Base-by-base conservation (phyloP, 2,329 filamentous ascomycete species). In the Catunica adiposa region DNA sequence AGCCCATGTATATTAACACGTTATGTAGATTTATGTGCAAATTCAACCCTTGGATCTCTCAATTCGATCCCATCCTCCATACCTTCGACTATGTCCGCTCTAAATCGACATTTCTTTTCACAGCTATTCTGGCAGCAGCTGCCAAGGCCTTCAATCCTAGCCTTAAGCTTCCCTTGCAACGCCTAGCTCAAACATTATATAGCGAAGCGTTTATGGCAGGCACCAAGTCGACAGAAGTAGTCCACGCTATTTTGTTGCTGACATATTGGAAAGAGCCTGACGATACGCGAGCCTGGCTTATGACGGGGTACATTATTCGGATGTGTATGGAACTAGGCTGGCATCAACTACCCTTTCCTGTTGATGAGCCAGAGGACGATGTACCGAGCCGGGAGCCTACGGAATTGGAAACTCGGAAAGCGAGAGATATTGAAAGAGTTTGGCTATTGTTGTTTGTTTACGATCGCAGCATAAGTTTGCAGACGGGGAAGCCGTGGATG, bases 211-310 rank as follows among this genome's bases (percentile, higher is more conserved):
- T 71, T 42, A 60, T 62, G 2, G 60, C 61, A 1, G 69, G 68
- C 15, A 59, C 57, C 1, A 70, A 70, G 48, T 71, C 68, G 0
- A 61, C 63, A 1, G 69, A 71, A 53, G 65, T 65, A 5, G 66
- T 68, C 1, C 69, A 71, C 56, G 68, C 65, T 0, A 66, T 70
- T 7, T 60, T 68, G n/a, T 60, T 69, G 7, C 56, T 68, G 4
- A 71, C 69, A 1, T 70, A 70, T 58, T 71, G 68, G 68, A 71
- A 71, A 60, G 67, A 70, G 42, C 67, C 68, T 2, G 65, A 67
- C 6, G 69, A 71, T 56, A 68, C 65, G 9, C 63, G 69, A 11
- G 66, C 66, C 3, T 71, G 69, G 68, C 62, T 68, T 17, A 62
- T 66, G 1, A 60, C 71, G 7, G 69, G 69, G 2, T 69, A 70